Conservation (phyloP, 371 early-diverging fungal genomes). For the Mucor velutinosus region DNA sequence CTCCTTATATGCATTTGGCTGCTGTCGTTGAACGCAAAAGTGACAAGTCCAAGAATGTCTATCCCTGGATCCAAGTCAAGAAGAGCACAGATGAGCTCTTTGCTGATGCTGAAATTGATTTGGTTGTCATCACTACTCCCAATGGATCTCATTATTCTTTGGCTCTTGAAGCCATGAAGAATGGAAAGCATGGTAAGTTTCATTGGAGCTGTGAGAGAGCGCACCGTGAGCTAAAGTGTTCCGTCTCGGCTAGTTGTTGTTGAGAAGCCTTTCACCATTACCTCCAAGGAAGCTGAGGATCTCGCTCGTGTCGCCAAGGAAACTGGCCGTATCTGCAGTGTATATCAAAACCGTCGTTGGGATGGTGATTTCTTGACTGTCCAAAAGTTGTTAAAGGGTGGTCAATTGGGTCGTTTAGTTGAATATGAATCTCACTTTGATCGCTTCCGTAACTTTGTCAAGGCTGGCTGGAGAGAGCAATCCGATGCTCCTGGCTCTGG, state of each 20-base stretch:
- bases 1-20: conserved; percentile 53
- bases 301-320: conserved; percentile 60
- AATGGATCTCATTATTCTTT: conserved; percentile 68
- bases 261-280: conserved; percentile 80
- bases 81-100: conserved; percentile 61
- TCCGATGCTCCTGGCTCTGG: conserved; percentile 67
- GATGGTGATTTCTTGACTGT: conserved; percentile 83
- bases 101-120: conserved; percentile 54
- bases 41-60: conserved; percentile 42
- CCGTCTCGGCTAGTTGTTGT: conserved; percentile 53
- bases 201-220: neutral
- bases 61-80: conserved; percentile 57
- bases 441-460: conserved; percentile 70
- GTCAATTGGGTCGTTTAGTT: conserved; percentile 67
- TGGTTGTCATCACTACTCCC: conserved; percentile 77
- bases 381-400: conserved; percentile 55
- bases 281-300: conserved; percentile 60
- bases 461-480: conserved; percentile 78
- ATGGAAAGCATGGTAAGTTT: conserved; percentile 65
- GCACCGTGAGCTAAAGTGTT: neutral
- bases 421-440: conserved; percentile 79
- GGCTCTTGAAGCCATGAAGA: conserved; percentile 62
- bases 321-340: conserved; percentile 63
- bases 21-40: conserved; percentile 64
- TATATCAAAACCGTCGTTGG: conserved; percentile 82